phyloP scores from a whole-genome alignment of 2,329 filamentous ascomycete species.

The Fusarium oligoseptatum region DNA sequence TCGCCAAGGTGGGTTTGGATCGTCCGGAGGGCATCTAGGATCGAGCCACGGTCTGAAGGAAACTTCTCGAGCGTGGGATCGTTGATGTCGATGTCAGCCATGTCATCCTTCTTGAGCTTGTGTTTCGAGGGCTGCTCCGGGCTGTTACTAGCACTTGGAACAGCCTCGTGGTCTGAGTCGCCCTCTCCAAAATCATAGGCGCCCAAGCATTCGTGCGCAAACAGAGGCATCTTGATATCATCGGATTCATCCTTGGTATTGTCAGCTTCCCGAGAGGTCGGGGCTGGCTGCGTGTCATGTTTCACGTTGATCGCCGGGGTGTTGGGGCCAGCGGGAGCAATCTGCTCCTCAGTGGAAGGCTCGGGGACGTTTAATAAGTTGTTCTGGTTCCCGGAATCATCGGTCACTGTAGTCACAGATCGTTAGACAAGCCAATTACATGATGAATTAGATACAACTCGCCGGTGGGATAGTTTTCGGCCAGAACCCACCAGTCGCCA shows the following conservation, averaged over 20 bases:
- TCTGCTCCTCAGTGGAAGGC: constrained; percentile 33
- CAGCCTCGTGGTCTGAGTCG: constrained; percentile 47
- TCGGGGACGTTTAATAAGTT: constrained; percentile 55
- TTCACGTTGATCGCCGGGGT: constrained; percentile 26
- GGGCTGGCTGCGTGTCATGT: constrained; percentile 12
- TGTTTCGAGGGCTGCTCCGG: constrained; percentile 30
- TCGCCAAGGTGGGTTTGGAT: constrained; percentile 60
- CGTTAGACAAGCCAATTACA: constrained; percentile 12
- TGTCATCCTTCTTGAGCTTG: constrained; percentile 35
- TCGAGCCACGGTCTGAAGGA: constrained; percentile 59
- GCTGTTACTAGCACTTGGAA: constrained; percentile 29
- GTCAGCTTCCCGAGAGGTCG: constrained; percentile 13
- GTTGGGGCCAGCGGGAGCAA: constrained; percentile 19
- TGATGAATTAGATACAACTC: constrained; percentile 42
- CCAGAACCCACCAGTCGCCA: constrained; percentile 78
- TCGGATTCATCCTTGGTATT: constrained; percentile 29
- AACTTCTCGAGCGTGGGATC: constrained; percentile 65
- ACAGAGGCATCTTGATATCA: constrained; percentile 55
- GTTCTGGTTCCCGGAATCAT: constrained; percentile 63
- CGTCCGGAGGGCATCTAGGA: constrained; percentile 60
- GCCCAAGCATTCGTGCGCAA: constrained; percentile 62
- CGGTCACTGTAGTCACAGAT: constrained; percentile 49
- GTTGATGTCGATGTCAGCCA: constrained; percentile 52
- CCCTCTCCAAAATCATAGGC: constrained; percentile 54
- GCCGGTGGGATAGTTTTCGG: constrained; percentile 73